phyloP scores from a whole-genome alignment of 345 rosid species.

The Dipteronia sinensis region DNA sequence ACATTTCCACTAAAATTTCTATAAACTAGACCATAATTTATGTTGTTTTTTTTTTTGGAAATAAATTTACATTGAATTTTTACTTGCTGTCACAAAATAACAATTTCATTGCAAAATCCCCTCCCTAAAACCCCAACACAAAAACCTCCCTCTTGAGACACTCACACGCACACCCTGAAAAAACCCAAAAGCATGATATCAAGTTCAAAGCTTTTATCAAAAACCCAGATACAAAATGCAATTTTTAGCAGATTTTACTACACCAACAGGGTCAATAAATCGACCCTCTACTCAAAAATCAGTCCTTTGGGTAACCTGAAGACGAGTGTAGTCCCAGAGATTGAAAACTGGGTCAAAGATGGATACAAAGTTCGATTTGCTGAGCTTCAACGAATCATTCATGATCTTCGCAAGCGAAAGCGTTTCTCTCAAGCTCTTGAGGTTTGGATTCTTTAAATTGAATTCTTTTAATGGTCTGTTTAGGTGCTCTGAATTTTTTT shows the following conservation, averaged over 20 bases:
- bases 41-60: too few species aligned
- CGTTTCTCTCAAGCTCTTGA: slow-evolving; percentile 85
- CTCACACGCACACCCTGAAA: not conserved
- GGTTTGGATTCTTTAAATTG: slow-evolving; percentile 35
- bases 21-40: too few species aligned
- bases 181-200: slow-evolving; percentile 21
- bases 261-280: slow-evolving; percentile 57
- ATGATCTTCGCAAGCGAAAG: slow-evolving; percentile 73
- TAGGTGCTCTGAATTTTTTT: slow-evolving; percentile 14
- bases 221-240: slow-evolving; percentile 36
- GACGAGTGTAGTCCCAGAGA: slow-evolving; percentile 61
- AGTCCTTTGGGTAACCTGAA: slow-evolving; percentile 75
- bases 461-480: not conserved
- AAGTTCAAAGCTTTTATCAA: slow-evolving; percentile 29
- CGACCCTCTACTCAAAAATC: slow-evolving; percentile 69
- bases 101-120: too few species aligned
- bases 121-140: not conserved
- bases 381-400: slow-evolving; percentile 83
- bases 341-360: slow-evolving; percentile 65
- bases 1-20: too few species aligned
- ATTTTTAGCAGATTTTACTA: slow-evolving; percentile 51
- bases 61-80: too few species aligned
- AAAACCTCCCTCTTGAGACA: too few species aligned
- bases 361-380: slow-evolving; percentile 69
- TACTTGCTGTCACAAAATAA: too few species aligned